Evolutionary conservation across 2,329 filamentous ascomycete species (phyloP), one percentile per base, ranked within the genome.

Genomic region (Metarhizium humberi): DNA sequence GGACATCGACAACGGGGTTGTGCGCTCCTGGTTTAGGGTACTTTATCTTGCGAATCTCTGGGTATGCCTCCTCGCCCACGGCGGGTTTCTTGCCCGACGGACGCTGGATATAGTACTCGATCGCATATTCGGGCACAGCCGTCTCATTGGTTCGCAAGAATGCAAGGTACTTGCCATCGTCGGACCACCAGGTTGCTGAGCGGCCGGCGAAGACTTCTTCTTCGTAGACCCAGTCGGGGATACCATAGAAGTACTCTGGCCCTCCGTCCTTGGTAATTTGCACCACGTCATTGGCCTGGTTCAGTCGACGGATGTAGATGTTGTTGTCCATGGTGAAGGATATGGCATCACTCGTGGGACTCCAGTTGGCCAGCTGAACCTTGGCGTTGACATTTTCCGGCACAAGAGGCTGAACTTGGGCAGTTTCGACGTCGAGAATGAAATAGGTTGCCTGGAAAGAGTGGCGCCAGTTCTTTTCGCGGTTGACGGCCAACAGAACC

Each of bases 181-280:
- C 80, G 38, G 90, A 92, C 92, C 92, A 99, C 94, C 95, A 99
- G 1, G 92, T 95, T 5, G 89, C 92, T 58, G 82, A 90, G 62
- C 89, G 88, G 1, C 82, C 86, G 14, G 76, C 71, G 59, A 97
- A 89, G 3, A 76, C 73, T 55, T 76, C 74, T 62, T 80, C 78
- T 66, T 95, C 90, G 64, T 95, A 96, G 0, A 97, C 94, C 94
- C 94, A 99, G 69, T 99, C 95, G 0, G 94, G 94, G 20, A 96
- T 84, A 18, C 94, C 94, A 64, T 99, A 96, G 71, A 99, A 99
- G 57, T 94, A 83, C 62, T 97, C 85, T 0, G 84, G 77, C 0
- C 92, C 90, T 13, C 95, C 94, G 66, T 99, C 92, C 54, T 77
- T 83, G 1, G 94, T 97, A 62, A 99, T 87, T 58, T 87, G 83